A percentile compares a stretch with the other conserved stretches of the same genome.
Conservation (phyloP, 148 eudicot genomes). For the Camellia japonica region DNA sequence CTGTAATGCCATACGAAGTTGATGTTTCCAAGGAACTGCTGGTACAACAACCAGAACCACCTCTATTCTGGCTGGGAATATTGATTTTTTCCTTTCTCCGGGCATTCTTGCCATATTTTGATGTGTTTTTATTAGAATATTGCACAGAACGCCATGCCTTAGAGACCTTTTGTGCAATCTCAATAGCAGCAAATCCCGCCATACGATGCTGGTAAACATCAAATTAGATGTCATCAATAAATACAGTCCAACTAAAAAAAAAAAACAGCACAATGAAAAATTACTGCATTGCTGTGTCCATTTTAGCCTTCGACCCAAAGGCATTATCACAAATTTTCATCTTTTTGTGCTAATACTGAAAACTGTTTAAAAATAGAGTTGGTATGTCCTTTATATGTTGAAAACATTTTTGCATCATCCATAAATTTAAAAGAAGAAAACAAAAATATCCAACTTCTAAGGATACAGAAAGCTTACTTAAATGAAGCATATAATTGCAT, state of each 20-base stretch:
- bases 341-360: not conserved
- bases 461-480: not conserved
- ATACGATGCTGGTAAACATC: conserved; percentile 74
- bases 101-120: conserved; percentile 65
- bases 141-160: conserved; percentile 89
- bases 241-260: not conserved
- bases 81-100: conserved; percentile 67
- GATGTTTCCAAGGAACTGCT: conserved; percentile 69
- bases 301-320: not conserved
- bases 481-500: not conserved
- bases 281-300: not conserved
- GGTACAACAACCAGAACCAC: conserved; percentile 93
- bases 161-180: conserved; percentile 94
- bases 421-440: not conserved
- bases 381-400: not conserved
- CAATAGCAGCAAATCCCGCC: conserved; percentile 99
- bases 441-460: not conserved
- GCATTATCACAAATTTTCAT: not conserved
- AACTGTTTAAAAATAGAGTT: not conserved
- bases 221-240: conserved; percentile 5
- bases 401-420: not conserved
- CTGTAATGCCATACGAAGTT: conserved; percentile 44
- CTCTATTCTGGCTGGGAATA: conserved; percentile 80
- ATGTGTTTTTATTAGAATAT: conserved; percentile 56
- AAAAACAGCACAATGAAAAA: not conserved